phyloP scores from a whole-genome alignment of 768 basidiomycete genomes.

The Mycena galopus region DNA sequence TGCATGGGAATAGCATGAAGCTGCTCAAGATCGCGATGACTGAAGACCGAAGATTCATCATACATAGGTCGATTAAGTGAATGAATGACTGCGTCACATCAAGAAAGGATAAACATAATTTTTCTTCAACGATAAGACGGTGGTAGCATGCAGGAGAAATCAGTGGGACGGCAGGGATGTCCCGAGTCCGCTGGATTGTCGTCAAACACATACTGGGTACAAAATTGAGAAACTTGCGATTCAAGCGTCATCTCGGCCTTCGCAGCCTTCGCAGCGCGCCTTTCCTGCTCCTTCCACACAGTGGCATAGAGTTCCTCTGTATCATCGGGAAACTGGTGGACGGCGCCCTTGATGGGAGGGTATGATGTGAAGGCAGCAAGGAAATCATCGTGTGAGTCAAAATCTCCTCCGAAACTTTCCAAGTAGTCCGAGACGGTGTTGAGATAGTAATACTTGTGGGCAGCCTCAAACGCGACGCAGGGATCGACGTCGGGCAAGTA shows the following conservation, averaged over 20 bases:
- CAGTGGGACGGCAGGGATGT: constrained; percentile 15
- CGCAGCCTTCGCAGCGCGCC: constrained; percentile 4
- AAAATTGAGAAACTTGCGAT: constrained; percentile 3
- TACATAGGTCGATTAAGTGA: no score
- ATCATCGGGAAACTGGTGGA: constrained; percentile 13
- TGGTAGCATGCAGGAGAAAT: constrained; percentile 10
- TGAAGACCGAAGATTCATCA: neutral
- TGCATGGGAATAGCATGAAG: neutral
- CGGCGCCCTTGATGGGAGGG: constrained; percentile 9
- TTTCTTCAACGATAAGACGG: no score
- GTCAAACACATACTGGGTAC: constrained; percentile 12
- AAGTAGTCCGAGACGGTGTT: constrained; percentile 11
- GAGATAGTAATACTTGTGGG: constrained; percentile 9
- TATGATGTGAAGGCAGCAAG: neutral
- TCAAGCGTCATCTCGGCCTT: neutral
- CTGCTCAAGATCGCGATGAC: neutral
- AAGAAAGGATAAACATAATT: no score
- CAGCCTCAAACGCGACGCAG: constrained; percentile 10
- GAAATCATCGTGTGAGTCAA: constrained; percentile 7
- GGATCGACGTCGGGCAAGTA: constrained; percentile 10
- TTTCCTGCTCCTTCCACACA: constrained; percentile 2
- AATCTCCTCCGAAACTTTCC: constrained; percentile 10
- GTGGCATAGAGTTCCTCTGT: constrained; percentile 11
- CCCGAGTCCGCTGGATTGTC: constrained; percentile 8
- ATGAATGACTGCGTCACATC: no score